Evolutionary conservation across 108 stramenopile genomes (phyloP), one percentile per base, ranked within the genome.

Genomic region (Aurantiochytrium sp.): DNA sequence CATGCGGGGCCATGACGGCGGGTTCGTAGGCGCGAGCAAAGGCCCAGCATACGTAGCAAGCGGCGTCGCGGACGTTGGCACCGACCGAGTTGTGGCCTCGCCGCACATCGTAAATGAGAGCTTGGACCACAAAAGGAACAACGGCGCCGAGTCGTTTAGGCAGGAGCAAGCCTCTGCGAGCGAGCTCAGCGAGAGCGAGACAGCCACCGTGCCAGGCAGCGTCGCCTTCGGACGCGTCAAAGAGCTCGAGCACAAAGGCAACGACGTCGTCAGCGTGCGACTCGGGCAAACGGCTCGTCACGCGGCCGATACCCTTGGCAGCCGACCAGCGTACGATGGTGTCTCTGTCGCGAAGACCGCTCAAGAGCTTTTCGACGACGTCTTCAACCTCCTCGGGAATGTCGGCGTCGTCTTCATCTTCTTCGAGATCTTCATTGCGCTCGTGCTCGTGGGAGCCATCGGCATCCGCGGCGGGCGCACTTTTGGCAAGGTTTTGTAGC

Each of bases 261-360:
- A 99, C 94, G 10, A 99, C 97, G 89, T 99, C 99, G 88, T 98
- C 97, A 5, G 96, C 98, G 91, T 97, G 96, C 47, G 93, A 73
- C 28, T 92, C 92, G 21, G 98, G 97, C 12, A 99, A 92, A 21
- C 99, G 94, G 83, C 96, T 96, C n/a, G 97, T 96, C 35, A 99
- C 89, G 25, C 99, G 94, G 18, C 98, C 99, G 42, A 99, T 93
- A 25, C 98, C 98, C 91, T 99, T 99, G 44, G 99, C 98, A 4
- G 98, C 97, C 0, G 96, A 97, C 99, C 99, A 99, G 59, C 99
- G 94, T 25, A 99, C 99, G 28, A 96, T 93, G n/a, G 99, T 99
- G 88, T 94, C 94, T 12, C 96, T 88, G 92, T 98, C 97, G 35
- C 93, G 89, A 14, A 98, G 90, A 12, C 93, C 94, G 19, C 59